phyloP scores from a whole-genome alignment of 2,329 filamentous ascomycete genomes.

The Fusarium keratoplasticum region DNA sequence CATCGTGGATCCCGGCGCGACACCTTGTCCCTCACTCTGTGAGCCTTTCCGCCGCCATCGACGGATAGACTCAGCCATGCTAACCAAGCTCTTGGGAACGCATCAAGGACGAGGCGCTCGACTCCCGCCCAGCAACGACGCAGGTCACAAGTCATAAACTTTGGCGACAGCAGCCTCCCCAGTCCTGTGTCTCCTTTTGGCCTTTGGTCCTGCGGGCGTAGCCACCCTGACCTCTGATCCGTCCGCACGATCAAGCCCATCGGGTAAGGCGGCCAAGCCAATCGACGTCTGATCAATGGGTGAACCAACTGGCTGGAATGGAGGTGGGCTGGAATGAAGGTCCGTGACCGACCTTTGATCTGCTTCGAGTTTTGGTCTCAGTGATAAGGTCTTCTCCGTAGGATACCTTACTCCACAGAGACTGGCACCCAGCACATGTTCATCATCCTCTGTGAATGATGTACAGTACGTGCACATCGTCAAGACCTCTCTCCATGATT shows the following conservation, averaged over 20 bases:
- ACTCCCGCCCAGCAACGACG: constrained; percentile 39
- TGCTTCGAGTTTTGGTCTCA: constrained; percentile 10
- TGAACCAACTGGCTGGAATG: constrained; percentile 42
- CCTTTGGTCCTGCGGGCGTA: constrained; percentile 12
- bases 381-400: not conserved
- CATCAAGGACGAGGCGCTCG: constrained; percentile 44
- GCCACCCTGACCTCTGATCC: constrained; percentile 22
- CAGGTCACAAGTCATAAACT: constrained; percentile 34
- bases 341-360: constrained; percentile 19
- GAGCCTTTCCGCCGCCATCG: constrained; percentile 47
- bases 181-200: constrained; percentile 22
- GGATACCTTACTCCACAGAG: not conserved
- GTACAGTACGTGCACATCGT: not conserved
- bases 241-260: constrained; percentile 30
- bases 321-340: constrained; percentile 32
- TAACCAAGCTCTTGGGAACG: constrained; percentile 48
- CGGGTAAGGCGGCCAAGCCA: constrained; percentile 36
- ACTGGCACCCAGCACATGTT: not conserved
- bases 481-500: not conserved
- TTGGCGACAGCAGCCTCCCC: constrained; percentile 33
- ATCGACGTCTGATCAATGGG: constrained; percentile 22
- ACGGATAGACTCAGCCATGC: constrained; percentile 51
- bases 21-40: constrained; percentile 30
- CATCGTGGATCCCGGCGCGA: constrained; percentile 37
- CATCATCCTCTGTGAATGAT: not conserved